Conservation (phyloP, 1,139 yeast genomes). For the Hyphopichia fennica region DNA sequence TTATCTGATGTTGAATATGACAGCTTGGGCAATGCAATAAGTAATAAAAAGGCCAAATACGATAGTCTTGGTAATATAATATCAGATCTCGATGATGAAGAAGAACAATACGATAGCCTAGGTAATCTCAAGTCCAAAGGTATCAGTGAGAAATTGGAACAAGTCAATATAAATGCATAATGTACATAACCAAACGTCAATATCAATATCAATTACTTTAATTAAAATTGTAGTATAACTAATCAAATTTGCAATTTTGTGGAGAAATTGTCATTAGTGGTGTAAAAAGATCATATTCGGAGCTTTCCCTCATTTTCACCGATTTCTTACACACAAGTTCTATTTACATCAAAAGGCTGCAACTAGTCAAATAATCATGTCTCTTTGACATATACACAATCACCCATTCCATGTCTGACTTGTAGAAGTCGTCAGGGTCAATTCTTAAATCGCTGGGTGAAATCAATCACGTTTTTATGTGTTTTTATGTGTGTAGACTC, state of each 20-base stretch:
- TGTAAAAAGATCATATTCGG: too few relatives aligned
- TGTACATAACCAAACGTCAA: background rate
- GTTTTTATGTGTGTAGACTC: too few relatives aligned
- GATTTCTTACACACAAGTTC: background rate
- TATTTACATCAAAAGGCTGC: too few relatives aligned
- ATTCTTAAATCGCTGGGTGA: too few relatives aligned
- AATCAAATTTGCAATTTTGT: background rate
- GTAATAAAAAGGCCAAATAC: slow-evolving; percentile 6
- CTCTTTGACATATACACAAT: too few relatives aligned
- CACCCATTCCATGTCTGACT: too few relatives aligned
- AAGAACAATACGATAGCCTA: slow-evolving; percentile 8
- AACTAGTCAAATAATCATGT: background rate
- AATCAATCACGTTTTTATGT: too few relatives aligned
- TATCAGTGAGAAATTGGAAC: background rate
- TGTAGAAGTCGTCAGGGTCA: too few relatives aligned
- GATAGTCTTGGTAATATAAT: slow-evolving; percentile 15
- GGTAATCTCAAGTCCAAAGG: slow-evolving; percentile 5
- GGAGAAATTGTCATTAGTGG: too few relatives aligned
- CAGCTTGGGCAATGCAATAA: slow-evolving; percentile 14
- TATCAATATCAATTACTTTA: too few relatives aligned
- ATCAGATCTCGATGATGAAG: slow-evolving; percentile 6
- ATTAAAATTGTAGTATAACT: too few relatives aligned
- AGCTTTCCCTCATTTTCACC: background rate
- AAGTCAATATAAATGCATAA: background rate
- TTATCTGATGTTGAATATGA: slow-evolving; percentile 13